Conservation (phyloP, 2,329 filamentous ascomycete species). For the Aspergillus transmontanensis region DNA sequence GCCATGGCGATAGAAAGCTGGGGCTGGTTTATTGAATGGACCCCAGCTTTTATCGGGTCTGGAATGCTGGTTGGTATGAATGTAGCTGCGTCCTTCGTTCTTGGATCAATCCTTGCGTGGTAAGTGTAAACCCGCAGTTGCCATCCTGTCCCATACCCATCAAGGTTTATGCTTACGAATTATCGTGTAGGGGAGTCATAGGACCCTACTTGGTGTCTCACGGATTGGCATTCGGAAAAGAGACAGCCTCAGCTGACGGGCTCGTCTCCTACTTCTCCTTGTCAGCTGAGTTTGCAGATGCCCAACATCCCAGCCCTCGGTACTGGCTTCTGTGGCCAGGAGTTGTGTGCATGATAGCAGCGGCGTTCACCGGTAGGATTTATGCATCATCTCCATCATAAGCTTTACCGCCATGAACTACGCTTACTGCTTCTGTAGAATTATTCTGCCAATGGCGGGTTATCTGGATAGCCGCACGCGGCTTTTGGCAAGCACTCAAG, state of each 20-base stretch:
- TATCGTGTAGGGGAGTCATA: conserved; percentile 2
- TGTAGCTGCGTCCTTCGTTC: conserved; percentile 3
- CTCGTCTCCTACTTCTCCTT: conserved; percentile 6
- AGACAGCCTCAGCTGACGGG: background rate
- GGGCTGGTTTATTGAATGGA: conserved; percentile 12
- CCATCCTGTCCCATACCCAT: background rate
- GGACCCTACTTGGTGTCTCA: conserved; percentile 7
- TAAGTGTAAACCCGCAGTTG: background rate
- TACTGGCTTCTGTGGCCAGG: conserved; percentile 11
- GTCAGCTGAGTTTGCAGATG: conserved; percentile 6
- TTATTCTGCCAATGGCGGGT: conserved; percentile 8
- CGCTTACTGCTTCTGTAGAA: background rate
- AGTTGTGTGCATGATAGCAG: conserved; percentile 6
- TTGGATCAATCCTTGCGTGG: conserved; percentile 8
- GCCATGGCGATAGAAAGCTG: conserved; percentile 8
- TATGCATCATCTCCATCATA: background rate
- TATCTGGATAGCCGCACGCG: conserved; percentile 1
- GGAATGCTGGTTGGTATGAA: conserved; percentile 10
- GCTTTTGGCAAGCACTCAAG: background rate
- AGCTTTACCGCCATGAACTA: background rate
- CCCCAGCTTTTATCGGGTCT: conserved; percentile 9
- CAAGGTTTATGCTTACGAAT: background rate
- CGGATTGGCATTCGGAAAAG: conserved; percentile 4
- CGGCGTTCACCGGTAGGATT: background rate
- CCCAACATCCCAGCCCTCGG: conserved; percentile 6